These are phyloP conservation scores for Ganoderma leucocontextum DNA, from an alignment of 1,284 basidiomycete species.

Conservation along the genomic window DNA sequence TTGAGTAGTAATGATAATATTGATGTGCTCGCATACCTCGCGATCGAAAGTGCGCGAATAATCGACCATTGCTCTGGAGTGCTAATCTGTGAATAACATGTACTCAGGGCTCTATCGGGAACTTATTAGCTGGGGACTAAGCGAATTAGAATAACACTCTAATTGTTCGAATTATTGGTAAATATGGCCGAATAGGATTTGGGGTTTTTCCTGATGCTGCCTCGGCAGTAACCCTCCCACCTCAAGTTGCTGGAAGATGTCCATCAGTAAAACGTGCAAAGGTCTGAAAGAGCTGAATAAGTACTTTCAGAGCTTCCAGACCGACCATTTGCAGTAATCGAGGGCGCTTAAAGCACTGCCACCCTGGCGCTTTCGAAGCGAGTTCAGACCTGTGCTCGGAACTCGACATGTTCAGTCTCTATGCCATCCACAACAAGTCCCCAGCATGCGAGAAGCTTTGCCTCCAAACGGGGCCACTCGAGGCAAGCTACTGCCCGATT, in stretches of 20 bases:
- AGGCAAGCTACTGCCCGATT: too few relatives aligned
- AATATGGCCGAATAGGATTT: background rate
- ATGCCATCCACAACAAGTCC: too few relatives aligned
- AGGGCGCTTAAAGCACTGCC: too few relatives aligned
- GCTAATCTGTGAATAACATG: background rate
- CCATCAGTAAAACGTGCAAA: too few relatives aligned
- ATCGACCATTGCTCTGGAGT: background rate
- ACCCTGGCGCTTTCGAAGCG: too few relatives aligned
- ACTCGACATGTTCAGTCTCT: too few relatives aligned
- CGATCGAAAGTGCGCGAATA: background rate
- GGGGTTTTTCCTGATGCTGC: background rate
- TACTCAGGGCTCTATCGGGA: background rate
- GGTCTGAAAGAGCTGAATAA: too few relatives aligned
- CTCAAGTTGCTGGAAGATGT: constrained; percentile 42
- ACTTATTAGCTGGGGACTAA: background rate
- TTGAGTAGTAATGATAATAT: background rate
- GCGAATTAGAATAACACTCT: background rate
- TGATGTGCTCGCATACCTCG: background rate
- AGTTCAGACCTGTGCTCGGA: too few relatives aligned
- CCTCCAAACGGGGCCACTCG: too few relatives aligned
- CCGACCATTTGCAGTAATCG: too few relatives aligned
- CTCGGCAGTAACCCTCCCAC: constrained; percentile 39
- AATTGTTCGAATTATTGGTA: background rate
- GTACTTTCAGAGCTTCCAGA: too few relatives aligned
- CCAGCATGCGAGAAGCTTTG: too few relatives aligned